Evolutionary conservation across 2,329 filamentous ascomycete genomes (phyloP).

Genomic region (Exophiala alcalophila): DNA sequence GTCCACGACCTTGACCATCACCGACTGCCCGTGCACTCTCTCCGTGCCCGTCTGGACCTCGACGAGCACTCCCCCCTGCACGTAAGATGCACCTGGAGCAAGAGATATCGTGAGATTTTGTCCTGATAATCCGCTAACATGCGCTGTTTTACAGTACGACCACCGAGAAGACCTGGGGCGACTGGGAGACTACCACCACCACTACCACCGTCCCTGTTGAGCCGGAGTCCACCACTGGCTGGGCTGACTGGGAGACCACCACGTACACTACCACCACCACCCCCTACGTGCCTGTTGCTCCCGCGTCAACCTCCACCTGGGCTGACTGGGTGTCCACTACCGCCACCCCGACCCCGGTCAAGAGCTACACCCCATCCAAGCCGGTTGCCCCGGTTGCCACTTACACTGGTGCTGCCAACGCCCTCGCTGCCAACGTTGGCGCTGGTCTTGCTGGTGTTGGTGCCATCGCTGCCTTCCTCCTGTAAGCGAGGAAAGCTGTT

Average conservation of each 20-base stretch:
- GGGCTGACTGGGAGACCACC: slow-evolving; percentile 5
- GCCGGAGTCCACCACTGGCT: slow-evolving; percentile 11
- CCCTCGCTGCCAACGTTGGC: slow-evolving; percentile 28
- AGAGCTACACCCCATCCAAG: slow-evolving; percentile 15
- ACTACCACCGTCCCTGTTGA: slow-evolving; percentile 10
- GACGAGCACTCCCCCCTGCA: slow-evolving; percentile 29
- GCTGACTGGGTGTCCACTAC: slow-evolving; percentile 7
- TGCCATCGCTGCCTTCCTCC: slow-evolving; percentile 30
- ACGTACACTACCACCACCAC: slow-evolving; percentile 2
- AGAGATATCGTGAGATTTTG: too few relatives aligned
- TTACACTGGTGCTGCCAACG: slow-evolving; percentile 31
- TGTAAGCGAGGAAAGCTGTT: slow-evolving; percentile 30
- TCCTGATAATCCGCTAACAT: too few relatives aligned
- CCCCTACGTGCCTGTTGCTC: slow-evolving; percentile 8
- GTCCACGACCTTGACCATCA: slow-evolving; percentile 32
- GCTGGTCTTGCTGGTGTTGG: slow-evolving; percentile 32
- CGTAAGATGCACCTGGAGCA: too few relatives aligned
- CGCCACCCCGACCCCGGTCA: slow-evolving; percentile 3
- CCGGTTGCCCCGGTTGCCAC: slow-evolving; percentile 13
- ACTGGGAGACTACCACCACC: slow-evolving; percentile 10
- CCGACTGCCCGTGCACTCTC: slow-evolving; percentile 33
- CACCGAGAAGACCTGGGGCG: too few relatives aligned
- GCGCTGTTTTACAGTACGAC: too few relatives aligned
- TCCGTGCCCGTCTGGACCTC: slow-evolving; percentile 30
- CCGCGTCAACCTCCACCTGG: slow-evolving; percentile 3